phyloP scores from a whole-genome alignment of 83 land plant species.

The Diphasiastrum complanatum region DNA sequence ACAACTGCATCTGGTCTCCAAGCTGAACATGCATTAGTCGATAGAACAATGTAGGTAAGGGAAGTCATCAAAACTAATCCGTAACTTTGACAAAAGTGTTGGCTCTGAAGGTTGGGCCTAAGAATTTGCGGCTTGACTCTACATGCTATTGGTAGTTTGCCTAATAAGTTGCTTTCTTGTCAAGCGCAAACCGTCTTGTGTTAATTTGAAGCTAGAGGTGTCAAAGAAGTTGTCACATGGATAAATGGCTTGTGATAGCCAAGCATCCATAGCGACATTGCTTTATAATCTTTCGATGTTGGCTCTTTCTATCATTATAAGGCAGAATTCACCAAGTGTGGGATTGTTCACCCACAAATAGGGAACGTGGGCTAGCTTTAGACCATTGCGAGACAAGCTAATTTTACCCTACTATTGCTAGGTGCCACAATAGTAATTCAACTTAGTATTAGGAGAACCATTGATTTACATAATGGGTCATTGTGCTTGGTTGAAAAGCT shows the following conservation, averaged over 20 bases:
- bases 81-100: too few relatives aligned
- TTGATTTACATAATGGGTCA: constrained; percentile 26
- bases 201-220: constrained; percentile 37
- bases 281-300: constrained; percentile 34
- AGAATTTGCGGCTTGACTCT: too few relatives aligned
- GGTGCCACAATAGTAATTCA: constrained; percentile 28
- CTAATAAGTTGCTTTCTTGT: too few relatives aligned
- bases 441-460: constrained; percentile 36
- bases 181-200: too few relatives aligned
- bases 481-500: constrained; percentile 21
- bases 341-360: constrained; percentile 36
- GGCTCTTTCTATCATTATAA: constrained; percentile 30
- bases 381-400: constrained; percentile 31
- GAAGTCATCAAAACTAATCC: too few relatives aligned
- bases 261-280: constrained; percentile 38
- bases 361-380: constrained; percentile 32
- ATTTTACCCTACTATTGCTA: constrained; percentile 33
- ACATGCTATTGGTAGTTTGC: too few relatives aligned
- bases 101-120: too few relatives aligned
- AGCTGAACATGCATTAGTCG: too few relatives aligned
- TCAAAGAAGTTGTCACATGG: constrained; percentile 25
- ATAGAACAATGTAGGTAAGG: too few relatives aligned
- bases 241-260: constrained; percentile 30
- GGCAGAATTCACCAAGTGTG: constrained; percentile 26
- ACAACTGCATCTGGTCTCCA: too few relatives aligned